These are phyloP conservation scores for Hypomyces rosellus DNA, from an alignment of 2,329 filamentous ascomycete species.

Conservation along the genomic window DNA sequence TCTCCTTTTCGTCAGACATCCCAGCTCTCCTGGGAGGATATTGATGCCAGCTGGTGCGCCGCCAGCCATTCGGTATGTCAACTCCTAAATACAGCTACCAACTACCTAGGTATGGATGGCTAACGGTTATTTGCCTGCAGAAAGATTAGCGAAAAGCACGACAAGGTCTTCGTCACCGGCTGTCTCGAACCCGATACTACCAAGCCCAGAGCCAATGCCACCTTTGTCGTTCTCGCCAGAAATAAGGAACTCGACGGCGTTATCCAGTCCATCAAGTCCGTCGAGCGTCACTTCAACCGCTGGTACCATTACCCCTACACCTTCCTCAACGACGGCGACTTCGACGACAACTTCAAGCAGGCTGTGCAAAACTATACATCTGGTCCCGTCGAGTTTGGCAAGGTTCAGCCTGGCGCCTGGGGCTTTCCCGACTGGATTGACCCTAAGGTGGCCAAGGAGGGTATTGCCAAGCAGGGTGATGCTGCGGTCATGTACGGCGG, in stretches of 20 bases:
- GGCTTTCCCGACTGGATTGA: slow-evolving; percentile 97
- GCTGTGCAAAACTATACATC: slow-evolving; percentile 88
- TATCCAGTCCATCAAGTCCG: slow-evolving; percentile 92
- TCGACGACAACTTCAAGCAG: slow-evolving; percentile 90
- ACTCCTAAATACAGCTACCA: not conserved
- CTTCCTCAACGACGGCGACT: slow-evolving; percentile 95
- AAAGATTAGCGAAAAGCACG: slow-evolving; percentile 94
- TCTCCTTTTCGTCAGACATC: slow-evolving; percentile 82
- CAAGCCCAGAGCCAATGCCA: slow-evolving; percentile 81
- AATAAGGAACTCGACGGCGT: slow-evolving; percentile 97
- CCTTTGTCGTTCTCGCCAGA: slow-evolving; percentile 88
- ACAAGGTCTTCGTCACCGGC: slow-evolving; percentile 91
- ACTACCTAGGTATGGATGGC: not conserved
- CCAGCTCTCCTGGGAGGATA: slow-evolving; percentile 73
- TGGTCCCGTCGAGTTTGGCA: slow-evolving; percentile 81
- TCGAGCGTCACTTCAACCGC: slow-evolving; percentile 97
- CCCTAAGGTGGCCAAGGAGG: slow-evolving; percentile 86
- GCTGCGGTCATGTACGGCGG: slow-evolving; percentile 98
- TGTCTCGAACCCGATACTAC: slow-evolving; percentile 77
- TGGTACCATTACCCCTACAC: slow-evolving; percentile 99
- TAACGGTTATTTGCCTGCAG: slow-evolving; percentile 39
- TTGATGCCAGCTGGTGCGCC: slow-evolving; percentile 83
- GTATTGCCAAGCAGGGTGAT: slow-evolving; percentile 94
- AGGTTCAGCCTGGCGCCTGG: slow-evolving; percentile 88
- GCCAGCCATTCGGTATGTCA: slow-evolving; percentile 77